Evolutionary conservation across 2,329 filamentous ascomycete genomes (phyloP).

Genomic region (Aspergillus sp.): DNA sequence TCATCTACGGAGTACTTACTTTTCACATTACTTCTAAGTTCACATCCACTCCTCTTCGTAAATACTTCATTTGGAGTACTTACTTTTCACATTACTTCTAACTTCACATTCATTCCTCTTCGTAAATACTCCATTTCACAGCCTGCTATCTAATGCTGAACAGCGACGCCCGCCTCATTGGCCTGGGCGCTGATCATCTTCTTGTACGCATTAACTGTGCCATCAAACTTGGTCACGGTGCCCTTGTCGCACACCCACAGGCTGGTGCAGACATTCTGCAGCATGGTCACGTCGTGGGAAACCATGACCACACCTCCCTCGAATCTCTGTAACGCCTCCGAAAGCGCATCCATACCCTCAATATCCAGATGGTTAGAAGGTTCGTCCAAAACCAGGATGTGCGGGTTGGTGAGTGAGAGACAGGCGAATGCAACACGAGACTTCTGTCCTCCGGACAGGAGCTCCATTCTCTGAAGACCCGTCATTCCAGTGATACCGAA

Average conservation of each 20-base stretch:
- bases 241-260: constrained; percentile 96
- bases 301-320: constrained; percentile 97
- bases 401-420: constrained; percentile 85
- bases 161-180: constrained; percentile 76
- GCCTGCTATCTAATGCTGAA: constrained; percentile 29
- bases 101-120: not conserved
- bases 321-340: constrained; percentile 79
- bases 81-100: not conserved
- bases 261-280: constrained; percentile 91
- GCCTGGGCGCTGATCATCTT: constrained; percentile 90
- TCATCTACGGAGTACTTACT: too few relatives aligned
- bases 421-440: constrained; percentile 98
- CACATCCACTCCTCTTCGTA: constrained; percentile 2
- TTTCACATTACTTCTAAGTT: not conserved
- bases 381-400: constrained; percentile 97
- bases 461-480: constrained; percentile 90
- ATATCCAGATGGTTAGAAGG: constrained; percentile 99
- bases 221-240: constrained; percentile 92
- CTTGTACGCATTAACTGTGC: constrained; percentile 96
- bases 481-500: constrained; percentile 87
- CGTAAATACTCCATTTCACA: constrained; percentile 5
- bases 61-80: constrained; percentile 3
- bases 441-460: constrained; percentile 96
- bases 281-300: constrained; percentile 97
- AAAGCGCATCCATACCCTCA: constrained; percentile 95